Percentiles rank a stretch among this genome's conserved stretches.
Conservation (phyloP, 2,329 filamentous ascomycete genomes). For the Podosphaera aphanis region DNA sequence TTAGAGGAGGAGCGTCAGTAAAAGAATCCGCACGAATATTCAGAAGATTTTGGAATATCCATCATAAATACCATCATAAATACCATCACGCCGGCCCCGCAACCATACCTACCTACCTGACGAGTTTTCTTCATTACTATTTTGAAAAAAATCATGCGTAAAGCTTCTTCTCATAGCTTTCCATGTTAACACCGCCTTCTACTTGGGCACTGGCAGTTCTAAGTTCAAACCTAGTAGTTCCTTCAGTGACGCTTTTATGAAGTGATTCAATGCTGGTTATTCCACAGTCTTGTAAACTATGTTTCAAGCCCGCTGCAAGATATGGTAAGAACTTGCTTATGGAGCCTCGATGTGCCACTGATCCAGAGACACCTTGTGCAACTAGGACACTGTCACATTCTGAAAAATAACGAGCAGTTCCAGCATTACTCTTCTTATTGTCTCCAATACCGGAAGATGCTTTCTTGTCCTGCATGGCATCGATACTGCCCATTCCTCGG, state of each 20-base stretch:
- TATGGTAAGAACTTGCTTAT: constrained; percentile 93
- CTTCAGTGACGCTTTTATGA: constrained; percentile 48
- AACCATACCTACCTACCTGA: not conserved
- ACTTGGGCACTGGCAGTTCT: constrained; percentile 84
- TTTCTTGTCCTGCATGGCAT: constrained; percentile 99
- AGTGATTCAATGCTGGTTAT: constrained; percentile 57
- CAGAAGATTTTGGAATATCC: too few species aligned
- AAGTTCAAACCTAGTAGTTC: constrained; percentile 75
- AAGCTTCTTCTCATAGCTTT: constrained; percentile 99
- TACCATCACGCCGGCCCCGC: too few species aligned
- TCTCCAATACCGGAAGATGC: constrained; percentile 58
- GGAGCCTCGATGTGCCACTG: constrained; percentile 58
- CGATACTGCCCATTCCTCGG: constrained; percentile 95
- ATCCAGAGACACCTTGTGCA: constrained; percentile 83
- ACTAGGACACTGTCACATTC: constrained; percentile 88
- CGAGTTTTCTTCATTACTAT: not conserved
- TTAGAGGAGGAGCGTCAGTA: too few species aligned
- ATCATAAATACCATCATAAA: too few species aligned
- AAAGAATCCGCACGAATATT: too few species aligned
- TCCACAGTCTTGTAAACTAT: constrained; percentile 90
- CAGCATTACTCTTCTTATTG: constrained; percentile 65
- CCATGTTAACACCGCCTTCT: constrained; percentile 94
- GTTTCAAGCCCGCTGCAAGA: constrained; percentile 82
- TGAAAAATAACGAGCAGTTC: constrained; percentile 94
- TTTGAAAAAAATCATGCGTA: constrained; percentile 39